These are phyloP conservation scores for Dendrostoma leiphaemia DNA, from an alignment of 2,329 filamentous ascomycete species.

Conservation along the genomic window DNA sequence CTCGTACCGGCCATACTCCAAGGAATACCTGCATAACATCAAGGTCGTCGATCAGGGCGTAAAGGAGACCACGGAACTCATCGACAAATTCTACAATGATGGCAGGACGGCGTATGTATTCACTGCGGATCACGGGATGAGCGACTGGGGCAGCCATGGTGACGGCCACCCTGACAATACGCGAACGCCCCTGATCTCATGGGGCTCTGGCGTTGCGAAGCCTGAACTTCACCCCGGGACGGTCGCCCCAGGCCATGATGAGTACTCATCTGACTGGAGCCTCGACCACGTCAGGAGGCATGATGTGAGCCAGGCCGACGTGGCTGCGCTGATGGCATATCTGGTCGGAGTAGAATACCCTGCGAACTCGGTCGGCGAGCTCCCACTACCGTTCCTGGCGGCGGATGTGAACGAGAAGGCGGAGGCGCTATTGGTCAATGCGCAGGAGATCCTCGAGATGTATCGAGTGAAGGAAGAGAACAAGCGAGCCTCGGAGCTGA, in stretches of 20 bases:
- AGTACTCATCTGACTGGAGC: constrained; percentile 87
- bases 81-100: constrained; percentile 82
- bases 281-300: constrained; percentile 78
- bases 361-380: constrained; percentile 91
- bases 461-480: constrained; percentile 89
- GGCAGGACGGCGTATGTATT: constrained; percentile 92
- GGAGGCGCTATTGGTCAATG: constrained; percentile 79
- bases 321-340: constrained; percentile 94
- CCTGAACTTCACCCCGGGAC: constrained; percentile 58
- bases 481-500: constrained; percentile 73
- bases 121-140: constrained; percentile 98
- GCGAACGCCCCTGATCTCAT: constrained; percentile 84
- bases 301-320: constrained; percentile 90
- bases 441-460: constrained; percentile 87
- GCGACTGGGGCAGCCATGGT: constrained; percentile 97
- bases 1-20: constrained; percentile 82
- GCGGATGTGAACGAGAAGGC: constrained; percentile 75
- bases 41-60: constrained; percentile 92
- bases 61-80: constrained; percentile 74
- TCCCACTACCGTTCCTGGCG: constrained; percentile 80
- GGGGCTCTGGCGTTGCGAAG: constrained; percentile 86
- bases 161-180: constrained; percentile 98
- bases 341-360: constrained; percentile 85
- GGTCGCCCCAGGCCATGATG: constrained; percentile 79
- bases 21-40: constrained; percentile 92